These are phyloP conservation scores for Rhizophagus clarus DNA, from an alignment of 192 early-diverging fungal genomes.

Conservation along the genomic window DNA sequence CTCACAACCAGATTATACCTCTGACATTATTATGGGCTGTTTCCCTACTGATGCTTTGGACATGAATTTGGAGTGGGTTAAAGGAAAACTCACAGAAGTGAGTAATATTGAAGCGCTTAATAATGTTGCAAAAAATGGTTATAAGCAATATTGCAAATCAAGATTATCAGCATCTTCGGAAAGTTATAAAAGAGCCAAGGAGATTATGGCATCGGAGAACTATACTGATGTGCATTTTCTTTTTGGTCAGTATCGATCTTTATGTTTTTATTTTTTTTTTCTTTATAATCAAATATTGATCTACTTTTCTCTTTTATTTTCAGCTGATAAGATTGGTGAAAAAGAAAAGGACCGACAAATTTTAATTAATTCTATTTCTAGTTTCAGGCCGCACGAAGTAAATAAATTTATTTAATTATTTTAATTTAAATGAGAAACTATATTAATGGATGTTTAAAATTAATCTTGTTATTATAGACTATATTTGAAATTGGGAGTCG, in stretches of 20 bases:
- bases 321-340: constrained; percentile 46
- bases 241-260: constrained; percentile 51
- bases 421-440: neutral
- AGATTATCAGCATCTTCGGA: constrained; percentile 79
- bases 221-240: constrained; percentile 79
- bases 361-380: constrained; percentile 74
- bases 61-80: constrained; percentile 76
- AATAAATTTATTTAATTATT: constrained; percentile 16
- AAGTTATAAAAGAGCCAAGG: constrained; percentile 87
- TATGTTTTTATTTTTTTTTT: constrained; percentile 16
- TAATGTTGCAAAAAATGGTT: constrained; percentile 77
- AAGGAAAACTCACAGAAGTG: constrained; percentile 59
- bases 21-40: constrained; percentile 78
- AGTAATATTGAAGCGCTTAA: constrained; percentile 65
- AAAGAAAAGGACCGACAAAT: constrained; percentile 66
- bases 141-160: constrained; percentile 85
- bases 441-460: constrained; percentile 10
- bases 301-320: constrained; percentile 18
- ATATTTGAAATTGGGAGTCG: constrained; percentile 93
- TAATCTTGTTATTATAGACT: constrained; percentile 47
- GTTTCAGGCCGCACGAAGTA: constrained; percentile 80
- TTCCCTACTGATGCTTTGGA: constrained; percentile 72
- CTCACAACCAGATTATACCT: constrained; percentile 63
- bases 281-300: neutral
- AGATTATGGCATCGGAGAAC: constrained; percentile 59